Evolutionary conservation across 139 green algal genomes (phyloP).

Genomic region (Picochlorum sp.): DNA sequence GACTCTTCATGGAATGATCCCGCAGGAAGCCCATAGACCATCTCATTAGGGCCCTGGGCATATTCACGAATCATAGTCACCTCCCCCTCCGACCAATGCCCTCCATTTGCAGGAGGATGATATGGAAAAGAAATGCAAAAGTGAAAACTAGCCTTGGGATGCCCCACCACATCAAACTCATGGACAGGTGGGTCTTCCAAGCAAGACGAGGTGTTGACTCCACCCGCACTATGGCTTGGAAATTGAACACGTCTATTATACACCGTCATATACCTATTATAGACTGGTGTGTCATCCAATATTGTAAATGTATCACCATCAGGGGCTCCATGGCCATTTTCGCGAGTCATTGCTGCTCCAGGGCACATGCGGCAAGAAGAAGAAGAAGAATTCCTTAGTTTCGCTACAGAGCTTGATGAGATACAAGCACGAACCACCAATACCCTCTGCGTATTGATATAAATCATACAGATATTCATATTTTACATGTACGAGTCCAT

Average conservation of each 20-base stretch:
- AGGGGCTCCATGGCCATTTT: background rate
- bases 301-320: conserved; percentile 26
- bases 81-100: conserved; percentile 19
- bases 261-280: conserved; percentile 48
- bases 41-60: conserved; percentile 47
- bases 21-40: conserved; percentile 64
- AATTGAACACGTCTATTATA: conserved; percentile 51
- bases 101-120: conserved; percentile 34
- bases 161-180: conserved; percentile 70
- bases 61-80: conserved; percentile 71
- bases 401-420: no score
- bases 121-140: conserved; percentile 65
- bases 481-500: no score
- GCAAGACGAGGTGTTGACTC: no score
- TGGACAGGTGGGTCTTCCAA: conserved; percentile 21
- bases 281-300: conserved; percentile 27
- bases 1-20: conserved; percentile 55
- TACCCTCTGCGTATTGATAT: no score
- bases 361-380: no score
- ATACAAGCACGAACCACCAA: no score
- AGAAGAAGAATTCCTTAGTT: no score
- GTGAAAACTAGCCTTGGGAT: conserved; percentile 54
- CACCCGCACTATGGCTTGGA: conserved; percentile 3
- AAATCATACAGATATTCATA: no score
- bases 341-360: background rate